Base-by-base conservation (phyloP, 441 rosid species). In the Pelargonium cotyledonis region DNA sequence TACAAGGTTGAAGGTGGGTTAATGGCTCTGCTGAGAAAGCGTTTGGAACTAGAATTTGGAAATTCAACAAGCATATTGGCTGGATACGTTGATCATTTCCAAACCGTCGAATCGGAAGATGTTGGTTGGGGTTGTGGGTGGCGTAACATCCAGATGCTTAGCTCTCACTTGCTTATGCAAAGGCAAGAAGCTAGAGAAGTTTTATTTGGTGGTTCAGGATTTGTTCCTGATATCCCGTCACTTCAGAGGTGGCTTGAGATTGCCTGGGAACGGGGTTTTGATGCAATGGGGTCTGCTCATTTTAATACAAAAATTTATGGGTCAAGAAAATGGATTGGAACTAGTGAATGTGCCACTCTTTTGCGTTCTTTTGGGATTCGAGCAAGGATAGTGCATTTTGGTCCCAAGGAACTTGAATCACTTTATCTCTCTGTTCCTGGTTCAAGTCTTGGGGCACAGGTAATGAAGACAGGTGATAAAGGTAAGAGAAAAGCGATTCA, bases 81-180 rank as follows among this genome's bases (percentile, higher is more conserved):
- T 6, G 86, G 89, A 18, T 77, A 71, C 21, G 82, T 85, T 4
- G 89, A 89, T 78, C 97, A 91, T 77, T 91, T 81, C 66, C 89
- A 89, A 69, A 77, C 83, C 76, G 4, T 62, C 67, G 73, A 69
- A 19, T 76, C 81, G 2, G 85, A 84, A 65, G 91, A 88, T 75
- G 77, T 67, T 68, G 92, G 94, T 8, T 91, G 96, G 96, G 97
- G 96, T 65, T 91, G 96, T 38, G 97, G 94, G 31, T 89, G 96
- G 93, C 84, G 85, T 61, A 91, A 91, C 78, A 86, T 88, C 49
- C 97, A 91, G 72, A 89, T 91, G 89, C 85, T 88, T 18, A 70
- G 81, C 69, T 91, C 97, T 71, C 84, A 85, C 75, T 82, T 91
- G 82, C 83, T 91, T 68, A 66, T 73, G 46, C 78, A 61, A 65